Percentiles rank a stretch among this genome's conserved stretches.
phyloP scores from a whole-genome alignment of 805 yeast species.

The Zygosaccharomyces gambellarensis region DNA sequence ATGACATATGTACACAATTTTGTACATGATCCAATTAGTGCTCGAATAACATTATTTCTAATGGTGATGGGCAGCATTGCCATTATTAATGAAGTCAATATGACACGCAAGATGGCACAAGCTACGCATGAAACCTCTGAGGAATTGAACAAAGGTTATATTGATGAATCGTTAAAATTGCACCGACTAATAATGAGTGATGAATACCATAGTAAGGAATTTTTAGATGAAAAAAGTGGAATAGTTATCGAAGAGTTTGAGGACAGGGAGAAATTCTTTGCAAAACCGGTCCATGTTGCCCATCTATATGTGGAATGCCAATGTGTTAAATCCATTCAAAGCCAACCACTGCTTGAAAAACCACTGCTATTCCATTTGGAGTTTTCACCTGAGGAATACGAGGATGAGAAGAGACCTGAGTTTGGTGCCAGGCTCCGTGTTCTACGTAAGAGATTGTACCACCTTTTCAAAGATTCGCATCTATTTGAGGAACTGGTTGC shows the following conservation, averaged over 20 bases:
- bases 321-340: conserved; percentile 23
- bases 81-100: conserved; percentile 32
- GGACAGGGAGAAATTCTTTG: conserved; percentile 59
- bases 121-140: conserved; percentile 32
- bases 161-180: conserved; percentile 29
- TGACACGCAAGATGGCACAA: conserved; percentile 34
- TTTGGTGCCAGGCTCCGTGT: conserved; percentile 64
- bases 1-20: conserved; percentile 22
- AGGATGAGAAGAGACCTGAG: conserved; percentile 53
- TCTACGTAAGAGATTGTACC: conserved; percentile 52
- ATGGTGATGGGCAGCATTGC: conserved; percentile 32
- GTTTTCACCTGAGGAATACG: conserved; percentile 77
- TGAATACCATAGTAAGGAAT: conserved; percentile 33
- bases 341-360: conserved; percentile 22
- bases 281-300: conserved; percentile 75
- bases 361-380: conserved; percentile 63
- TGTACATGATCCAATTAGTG: conserved; percentile 30
- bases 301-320: conserved; percentile 58
- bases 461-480: conserved; percentile 46
- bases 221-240: conserved; percentile 30
- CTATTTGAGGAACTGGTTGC: conserved; percentile 28
- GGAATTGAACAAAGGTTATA: conserved; percentile 28
- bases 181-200: conserved; percentile 32
- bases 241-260: conserved; percentile 35
- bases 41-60: conserved; percentile 33